These are phyloP conservation scores for Dianthus caryophyllus DNA, from an alignment of 148 eudicot genomes.

Conservation along the genomic window DNA sequence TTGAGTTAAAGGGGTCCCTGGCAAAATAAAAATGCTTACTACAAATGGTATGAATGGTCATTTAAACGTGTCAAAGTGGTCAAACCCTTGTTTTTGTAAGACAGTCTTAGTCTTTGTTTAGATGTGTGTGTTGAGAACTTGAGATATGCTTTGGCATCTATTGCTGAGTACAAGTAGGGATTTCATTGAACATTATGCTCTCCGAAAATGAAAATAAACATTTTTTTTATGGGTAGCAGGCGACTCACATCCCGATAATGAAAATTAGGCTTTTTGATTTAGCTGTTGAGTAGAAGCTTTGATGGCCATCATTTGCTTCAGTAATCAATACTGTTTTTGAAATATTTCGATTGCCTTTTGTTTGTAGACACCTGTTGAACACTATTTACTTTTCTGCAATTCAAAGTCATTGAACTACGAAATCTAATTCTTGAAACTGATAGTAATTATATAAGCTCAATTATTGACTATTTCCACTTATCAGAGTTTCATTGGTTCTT, in stretches of 20 bases:
- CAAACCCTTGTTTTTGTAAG: too few species aligned
- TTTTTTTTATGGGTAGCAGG: neutral
- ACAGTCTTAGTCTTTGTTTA: too few species aligned
- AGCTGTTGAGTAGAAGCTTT: neutral
- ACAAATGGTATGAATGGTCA: too few species aligned
- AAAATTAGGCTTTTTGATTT: neutral
- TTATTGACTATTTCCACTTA: too few species aligned
- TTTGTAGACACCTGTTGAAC: neutral
- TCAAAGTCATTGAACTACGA: neutral
- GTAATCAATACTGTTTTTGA: neutral
- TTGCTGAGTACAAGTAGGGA: neutral
- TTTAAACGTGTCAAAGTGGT: too few species aligned
- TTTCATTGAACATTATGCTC: neutral
- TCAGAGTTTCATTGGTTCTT: conserved; percentile 2
- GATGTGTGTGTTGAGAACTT: too few species aligned
- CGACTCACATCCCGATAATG: neutral
- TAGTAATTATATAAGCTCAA: too few species aligned
- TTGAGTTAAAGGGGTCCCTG: too few species aligned
- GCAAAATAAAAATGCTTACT: too few species aligned
- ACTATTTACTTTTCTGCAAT: neutral
- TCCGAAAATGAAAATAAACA: neutral
- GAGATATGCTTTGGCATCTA: neutral
- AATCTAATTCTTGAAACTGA: neutral
- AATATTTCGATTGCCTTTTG: neutral
- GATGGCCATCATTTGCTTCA: neutral